Evolutionary conservation across 2,329 filamentous ascomycete species (phyloP), one percentile per base, ranked within the genome.

Genomic region (Nannizziopsis arthrosporioides): DNA sequence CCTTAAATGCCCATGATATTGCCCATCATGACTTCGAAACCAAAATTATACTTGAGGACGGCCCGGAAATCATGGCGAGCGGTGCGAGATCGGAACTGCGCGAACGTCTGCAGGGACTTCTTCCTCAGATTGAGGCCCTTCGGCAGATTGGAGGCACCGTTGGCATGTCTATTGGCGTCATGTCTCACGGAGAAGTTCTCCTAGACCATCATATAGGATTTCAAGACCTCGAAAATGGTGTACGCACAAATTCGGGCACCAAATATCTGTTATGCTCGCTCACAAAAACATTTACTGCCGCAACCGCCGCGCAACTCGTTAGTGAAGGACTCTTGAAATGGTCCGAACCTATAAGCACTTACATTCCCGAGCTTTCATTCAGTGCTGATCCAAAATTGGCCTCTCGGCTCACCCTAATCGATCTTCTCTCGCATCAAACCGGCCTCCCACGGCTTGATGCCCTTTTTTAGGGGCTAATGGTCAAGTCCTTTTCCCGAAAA

Each of bases 91-190:
- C 22, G 22, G 22, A 27, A 7, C 3, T 27, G 22, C 22, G 22
- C 22, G 22, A 27, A 27, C 22, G 22, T 27, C 22, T 27, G 22
- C 22, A 27, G 7, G 22, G 22, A 7, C 7, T 42, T 42, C 2
- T 42, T 22, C 39, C 39, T 17, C 22, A 15, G 22, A 42, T 42
- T 18, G 11, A 19, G 12, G 39, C 39, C 11, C 12, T 42, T 22
- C 39, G 22, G 12, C n/a, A 42, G 22, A 42, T 42, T 19, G 39
- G 39, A 12, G 39, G 39, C 17, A 42, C 39, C n/a, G 39, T 22
- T 18, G 39, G 39, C 18, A 14, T 42, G 17, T 42, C 39, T 11
- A 19, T 42, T 22, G 39, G 39, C 5, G 39, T 42, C 11, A 14
- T 19, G 11, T 12, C 17, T 18, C 39, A 42, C 5, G 39, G 39